A percentile compares a stretch with the other conserved stretches of the same genome.
These are phyloP conservation scores for Musa schizocarpa DNA, from an alignment of 176 grass and related monocot species.

Conservation along the genomic window DNA sequence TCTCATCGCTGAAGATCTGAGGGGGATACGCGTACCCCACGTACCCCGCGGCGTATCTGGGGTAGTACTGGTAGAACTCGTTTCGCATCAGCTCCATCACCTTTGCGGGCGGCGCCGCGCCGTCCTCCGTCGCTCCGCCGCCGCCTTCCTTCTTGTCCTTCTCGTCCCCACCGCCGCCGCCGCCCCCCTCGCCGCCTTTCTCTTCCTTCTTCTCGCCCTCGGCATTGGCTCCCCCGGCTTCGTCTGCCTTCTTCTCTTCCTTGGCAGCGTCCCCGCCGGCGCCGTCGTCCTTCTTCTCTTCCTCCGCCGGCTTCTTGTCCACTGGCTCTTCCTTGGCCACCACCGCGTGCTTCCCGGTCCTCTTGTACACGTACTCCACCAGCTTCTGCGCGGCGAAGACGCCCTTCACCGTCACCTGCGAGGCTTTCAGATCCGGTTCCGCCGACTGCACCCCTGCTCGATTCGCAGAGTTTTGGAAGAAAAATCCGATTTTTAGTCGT, in stretches of 20 bases:
- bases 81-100: slow-evolving; percentile 16
- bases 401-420: slow-evolving; percentile 67
- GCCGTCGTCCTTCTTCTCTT: slow-evolving; percentile 12
- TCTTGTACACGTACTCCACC: slow-evolving; percentile 66
- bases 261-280: slow-evolving; percentile 25
- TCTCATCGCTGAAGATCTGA: slow-evolving; percentile 15
- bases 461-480: not conserved
- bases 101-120: not conserved
- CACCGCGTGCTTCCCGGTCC: slow-evolving; percentile 78
- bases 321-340: slow-evolving; percentile 50
- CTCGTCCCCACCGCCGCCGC: not conserved
- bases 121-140: not conserved
- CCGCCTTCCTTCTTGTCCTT: not conserved
- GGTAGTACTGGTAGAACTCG: slow-evolving; percentile 19
- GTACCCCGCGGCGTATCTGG: not conserved
- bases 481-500: slow-evolving; percentile 5
- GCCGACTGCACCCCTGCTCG: slow-evolving; percentile 68
- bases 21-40: slow-evolving; percentile 10
- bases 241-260: slow-evolving; percentile 31
- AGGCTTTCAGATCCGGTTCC: slow-evolving; percentile 43
- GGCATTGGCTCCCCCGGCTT: slow-evolving; percentile 19
- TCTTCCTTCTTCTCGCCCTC: slow-evolving; percentile 36
- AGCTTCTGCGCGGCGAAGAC: slow-evolving; percentile 53
- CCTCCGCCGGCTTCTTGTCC: slow-evolving; percentile 10
- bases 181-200: not conserved